Conservation (phyloP, 371 early-diverging fungal genomes). For the Rhizopus sp. region DNA sequence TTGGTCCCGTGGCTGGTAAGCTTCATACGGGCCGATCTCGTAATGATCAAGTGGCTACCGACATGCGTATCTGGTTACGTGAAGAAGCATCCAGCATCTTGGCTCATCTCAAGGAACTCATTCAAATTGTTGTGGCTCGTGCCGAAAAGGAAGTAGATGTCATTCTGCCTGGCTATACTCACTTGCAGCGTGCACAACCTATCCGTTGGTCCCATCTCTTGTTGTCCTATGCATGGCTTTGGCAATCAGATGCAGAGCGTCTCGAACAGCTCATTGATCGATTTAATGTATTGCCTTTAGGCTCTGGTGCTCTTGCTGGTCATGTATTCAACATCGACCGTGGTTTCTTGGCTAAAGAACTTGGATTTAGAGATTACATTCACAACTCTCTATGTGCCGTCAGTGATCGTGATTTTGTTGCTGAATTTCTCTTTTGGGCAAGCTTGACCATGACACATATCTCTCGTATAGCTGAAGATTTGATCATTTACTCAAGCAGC, state of each 20-base stretch:
- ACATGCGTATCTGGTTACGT: constrained; percentile 93
- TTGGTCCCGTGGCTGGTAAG: constrained; percentile 93
- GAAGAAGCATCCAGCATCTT: constrained; percentile 71
- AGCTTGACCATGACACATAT: constrained; percentile 90
- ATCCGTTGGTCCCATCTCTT: constrained; percentile 95
- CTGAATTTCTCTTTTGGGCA: constrained; percentile 93
- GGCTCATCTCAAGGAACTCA: constrained; percentile 70
- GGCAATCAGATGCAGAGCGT: constrained; percentile 87
- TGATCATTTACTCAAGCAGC: constrained; percentile 88
- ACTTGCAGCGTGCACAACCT: constrained; percentile 97
- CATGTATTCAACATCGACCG: constrained; percentile 96
- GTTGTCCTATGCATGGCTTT: constrained; percentile 85
- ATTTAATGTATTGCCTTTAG: constrained; percentile 85
- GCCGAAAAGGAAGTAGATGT: constrained; percentile 89
- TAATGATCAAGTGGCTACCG: constrained; percentile 98
- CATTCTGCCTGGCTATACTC: constrained; percentile 97
- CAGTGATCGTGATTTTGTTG: constrained; percentile 94
- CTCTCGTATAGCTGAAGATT: constrained; percentile 91
- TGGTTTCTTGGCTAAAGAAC: constrained; percentile 79
- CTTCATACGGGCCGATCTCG: constrained; percentile 95
- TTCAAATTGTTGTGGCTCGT: constrained; percentile 71
- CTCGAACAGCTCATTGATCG: constrained; percentile 79
- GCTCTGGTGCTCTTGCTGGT: constrained; percentile 96
- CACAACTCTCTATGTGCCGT: constrained; percentile 91
- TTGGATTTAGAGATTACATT: constrained; percentile 84